Base-by-base conservation (phyloP, 2,329 filamentous ascomycete genomes). In the Fusarium sp. region DNA sequence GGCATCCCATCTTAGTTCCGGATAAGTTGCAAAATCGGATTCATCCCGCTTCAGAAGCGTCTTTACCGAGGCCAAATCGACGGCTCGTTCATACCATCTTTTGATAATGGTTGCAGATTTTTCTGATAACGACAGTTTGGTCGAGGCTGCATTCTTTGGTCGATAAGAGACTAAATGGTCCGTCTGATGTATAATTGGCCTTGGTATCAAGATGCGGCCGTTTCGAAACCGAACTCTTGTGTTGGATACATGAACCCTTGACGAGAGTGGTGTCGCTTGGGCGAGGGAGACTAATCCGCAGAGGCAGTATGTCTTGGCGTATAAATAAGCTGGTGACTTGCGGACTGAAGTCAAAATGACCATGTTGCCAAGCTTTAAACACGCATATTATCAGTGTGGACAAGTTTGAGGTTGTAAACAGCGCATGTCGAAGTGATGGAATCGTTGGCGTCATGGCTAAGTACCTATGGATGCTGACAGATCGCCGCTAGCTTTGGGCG, bases 321-420 rank as follows among this genome's bases (percentile, higher is more conserved):
- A 73, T 1, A 73, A 50, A 15, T 73, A 73, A 20, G 69, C 55
- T 14, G 71, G 65, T 3, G 71, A 73, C 39, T 73, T 70, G 2
- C 71, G 60, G 5, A 73, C 7, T 4, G 71, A 58, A 14, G 58
- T 60, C 36, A 73, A 43, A 25, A 73, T 49, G 20, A 72, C 71
- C 71, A 73, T 73, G 11, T 29, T 69, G 33, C 17, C 11, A n/a
- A 14, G 3, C 10, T 13, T 17, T 0, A 11, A 17, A 1, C 6
- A 10, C 18, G 4, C 39, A 51, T 39, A 1, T 5, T 14, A 4
- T 20, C 2, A 7, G 6, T 7, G 3, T 6, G 14, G 6, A 21
- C 11, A 3, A 21, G 2, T n/a, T 17, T 5, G 17, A 17, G 5
- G 2, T 40, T 11, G 50, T 63, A 33, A 39, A 63, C 29, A 51